A percentile compares a stretch with the other conserved stretches of the same genome.
Conservation (phyloP, 371 early-diverging fungal species). For the Caulochytrium protostelioides region DNA sequence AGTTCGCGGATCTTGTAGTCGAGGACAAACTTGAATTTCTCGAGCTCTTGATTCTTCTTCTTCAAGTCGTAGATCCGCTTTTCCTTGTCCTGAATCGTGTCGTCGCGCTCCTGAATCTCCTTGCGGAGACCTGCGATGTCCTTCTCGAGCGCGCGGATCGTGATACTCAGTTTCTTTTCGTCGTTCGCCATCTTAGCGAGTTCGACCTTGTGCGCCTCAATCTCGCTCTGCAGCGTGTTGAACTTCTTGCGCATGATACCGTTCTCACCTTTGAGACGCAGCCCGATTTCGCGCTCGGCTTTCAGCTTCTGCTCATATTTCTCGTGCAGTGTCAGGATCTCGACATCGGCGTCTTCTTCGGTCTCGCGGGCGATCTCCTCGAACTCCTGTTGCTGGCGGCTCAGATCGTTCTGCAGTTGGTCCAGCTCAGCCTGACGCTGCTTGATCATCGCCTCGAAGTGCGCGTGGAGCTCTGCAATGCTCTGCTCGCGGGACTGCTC, state of each 20-base stretch:
- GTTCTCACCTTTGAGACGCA: conserved; percentile 29
- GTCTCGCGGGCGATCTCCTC: conserved; percentile 26
- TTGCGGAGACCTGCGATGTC: conserved; percentile 29
- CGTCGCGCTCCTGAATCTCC: conserved; percentile 35
- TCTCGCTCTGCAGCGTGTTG: conserved; percentile 30
- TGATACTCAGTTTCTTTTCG: conserved; percentile 28
- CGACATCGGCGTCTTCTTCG: conserved; percentile 32
- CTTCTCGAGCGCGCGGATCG: conserved; percentile 31
- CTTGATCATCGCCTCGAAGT: conserved; percentile 1
- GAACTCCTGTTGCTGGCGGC: conserved; percentile 17
- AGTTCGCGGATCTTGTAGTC: conserved; percentile 37
- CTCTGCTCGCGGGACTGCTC: background rate
- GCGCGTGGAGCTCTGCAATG: background rate
- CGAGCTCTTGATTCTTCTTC: conserved; percentile 38
- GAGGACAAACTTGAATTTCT: conserved; percentile 37
- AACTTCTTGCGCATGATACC: conserved; percentile 35
- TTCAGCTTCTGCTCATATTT: conserved; percentile 27
- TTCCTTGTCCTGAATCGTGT: conserved; percentile 35
- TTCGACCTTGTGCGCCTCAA: conserved; percentile 29
- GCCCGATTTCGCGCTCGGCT: conserved; percentile 25
- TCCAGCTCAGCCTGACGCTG: conserved; percentile 18
- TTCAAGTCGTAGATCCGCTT: conserved; percentile 30
- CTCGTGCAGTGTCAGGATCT: conserved; percentile 19
- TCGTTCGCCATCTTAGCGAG: conserved; percentile 26
- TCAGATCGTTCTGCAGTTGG: conserved; percentile 27